These are phyloP conservation scores for Penicillium taxi DNA, from an alignment of 495 filamentous ascomycete genomes.

Conservation along the genomic window DNA sequence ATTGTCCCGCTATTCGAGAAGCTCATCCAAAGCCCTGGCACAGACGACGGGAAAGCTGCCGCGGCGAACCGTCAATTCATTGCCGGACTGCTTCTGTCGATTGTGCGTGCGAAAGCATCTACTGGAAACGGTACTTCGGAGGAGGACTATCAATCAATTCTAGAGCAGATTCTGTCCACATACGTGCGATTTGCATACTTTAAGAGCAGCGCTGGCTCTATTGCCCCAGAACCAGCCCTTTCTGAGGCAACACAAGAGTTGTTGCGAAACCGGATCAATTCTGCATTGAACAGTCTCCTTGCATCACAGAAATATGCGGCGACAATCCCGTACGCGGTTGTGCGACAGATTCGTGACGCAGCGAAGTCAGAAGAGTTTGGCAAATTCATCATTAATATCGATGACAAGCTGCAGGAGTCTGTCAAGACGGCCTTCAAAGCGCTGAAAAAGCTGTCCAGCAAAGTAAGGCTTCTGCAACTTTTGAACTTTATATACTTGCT, in stretches of 20 bases:
- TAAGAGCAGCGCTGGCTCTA: constrained; percentile 18
- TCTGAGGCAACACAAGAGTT: constrained; percentile 57
- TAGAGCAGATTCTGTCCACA: constrained; percentile 35
- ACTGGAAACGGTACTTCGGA: constrained; percentile 25
- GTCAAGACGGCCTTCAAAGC: constrained; percentile 56
- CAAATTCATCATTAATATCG: constrained; percentile 51
- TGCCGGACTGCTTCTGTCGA: constrained; percentile 40
- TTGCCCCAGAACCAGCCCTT: constrained; percentile 33
- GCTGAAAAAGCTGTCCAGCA: constrained; percentile 60
- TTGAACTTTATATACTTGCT: background rate
- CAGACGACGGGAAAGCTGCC: constrained; percentile 37
- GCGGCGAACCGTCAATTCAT: constrained; percentile 39
- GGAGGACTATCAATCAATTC: constrained; percentile 23
- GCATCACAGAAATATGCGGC: constrained; percentile 49
- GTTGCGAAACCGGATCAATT: constrained; percentile 59
- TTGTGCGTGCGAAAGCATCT: constrained; percentile 35
- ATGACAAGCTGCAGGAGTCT: constrained; percentile 51
- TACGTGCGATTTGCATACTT: constrained; percentile 42
- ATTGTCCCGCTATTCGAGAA: constrained; percentile 36
- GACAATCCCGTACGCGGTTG: constrained; percentile 43
- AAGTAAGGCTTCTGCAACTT: constrained; percentile 23
- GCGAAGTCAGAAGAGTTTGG: constrained; percentile 34
- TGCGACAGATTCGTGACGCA: constrained; percentile 42
- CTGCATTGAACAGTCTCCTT: constrained; percentile 61
- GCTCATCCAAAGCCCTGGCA: constrained; percentile 32